phyloP scores from a whole-genome alignment of 257 asterid species.

The Solanum chmielewskii region DNA sequence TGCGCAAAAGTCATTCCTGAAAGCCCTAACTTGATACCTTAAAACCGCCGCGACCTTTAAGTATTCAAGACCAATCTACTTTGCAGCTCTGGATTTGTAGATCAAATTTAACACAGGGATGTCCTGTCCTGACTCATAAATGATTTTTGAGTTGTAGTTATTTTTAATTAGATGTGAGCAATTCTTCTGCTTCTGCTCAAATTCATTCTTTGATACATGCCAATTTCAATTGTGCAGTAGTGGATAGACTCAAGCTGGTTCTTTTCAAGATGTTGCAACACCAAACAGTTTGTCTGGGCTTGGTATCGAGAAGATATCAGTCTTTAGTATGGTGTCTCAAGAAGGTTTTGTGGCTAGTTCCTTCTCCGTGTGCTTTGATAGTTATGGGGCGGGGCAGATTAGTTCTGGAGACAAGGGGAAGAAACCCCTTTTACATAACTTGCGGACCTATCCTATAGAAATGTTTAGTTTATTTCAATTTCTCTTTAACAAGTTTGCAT shows the following conservation, averaged over 20 bases:
- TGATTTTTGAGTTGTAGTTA: too few species aligned
- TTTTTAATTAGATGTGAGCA: neutral
- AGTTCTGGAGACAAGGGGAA: slow-evolving; percentile 63
- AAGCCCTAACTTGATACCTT: too few species aligned
- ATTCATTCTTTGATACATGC: neutral
- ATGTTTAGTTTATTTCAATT: too few species aligned
- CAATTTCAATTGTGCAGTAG: slow-evolving; percentile 38
- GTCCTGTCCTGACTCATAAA: too few species aligned
- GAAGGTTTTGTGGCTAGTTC: slow-evolving; percentile 54
- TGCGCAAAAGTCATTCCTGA: too few species aligned
- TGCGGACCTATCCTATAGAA: too few species aligned
- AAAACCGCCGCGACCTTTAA: neutral
- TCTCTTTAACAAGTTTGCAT: neutral
- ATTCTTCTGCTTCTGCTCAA: neutral
- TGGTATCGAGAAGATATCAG: slow-evolving; percentile 30
- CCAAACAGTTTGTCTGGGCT: slow-evolving; percentile 76
- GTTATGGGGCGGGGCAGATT: slow-evolving; percentile 62
- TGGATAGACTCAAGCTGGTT: slow-evolving; percentile 73
- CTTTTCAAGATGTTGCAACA: slow-evolving; percentile 60
- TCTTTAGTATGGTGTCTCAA: slow-evolving; percentile 61
- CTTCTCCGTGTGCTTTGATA: slow-evolving; percentile 83
- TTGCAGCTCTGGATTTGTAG: neutral
- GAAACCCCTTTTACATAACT: too few species aligned
- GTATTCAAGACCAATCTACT: neutral
- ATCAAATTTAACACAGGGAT: neutral